A percentile compares a stretch with the other conserved stretches of the same genome.
Evolutionary conservation across 192 early-diverging fungal genomes (phyloP).

Genomic region (Thamnidium elegans): DNA sequence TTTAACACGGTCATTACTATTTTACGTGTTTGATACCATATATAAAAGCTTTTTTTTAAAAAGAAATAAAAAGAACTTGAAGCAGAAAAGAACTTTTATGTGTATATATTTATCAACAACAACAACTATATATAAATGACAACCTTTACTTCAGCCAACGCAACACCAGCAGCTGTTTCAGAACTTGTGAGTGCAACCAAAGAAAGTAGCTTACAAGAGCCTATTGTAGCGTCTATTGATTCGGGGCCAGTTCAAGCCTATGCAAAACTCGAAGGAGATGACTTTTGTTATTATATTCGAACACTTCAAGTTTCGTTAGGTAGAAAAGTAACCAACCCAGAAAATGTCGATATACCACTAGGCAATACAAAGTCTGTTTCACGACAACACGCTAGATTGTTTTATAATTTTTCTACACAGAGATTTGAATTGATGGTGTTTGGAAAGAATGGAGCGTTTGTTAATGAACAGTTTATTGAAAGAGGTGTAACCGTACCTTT

Average conservation of each 20-base stretch:
- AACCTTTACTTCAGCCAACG: not conserved
- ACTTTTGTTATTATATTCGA: slow-evolving; percentile 82
- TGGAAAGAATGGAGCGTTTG: slow-evolving; percentile 87
- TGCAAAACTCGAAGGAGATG: slow-evolving; percentile 84
- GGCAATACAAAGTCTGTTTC: slow-evolving; percentile 85
- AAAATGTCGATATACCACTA: slow-evolving; percentile 82
- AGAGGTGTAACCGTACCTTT: slow-evolving; percentile 60
- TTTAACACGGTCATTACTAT: too few species aligned
- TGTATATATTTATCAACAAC: too few species aligned
- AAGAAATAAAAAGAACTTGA: too few species aligned
- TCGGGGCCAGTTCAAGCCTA: slow-evolving; percentile 76
- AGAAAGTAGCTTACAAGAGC: not conserved
- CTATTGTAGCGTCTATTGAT: slow-evolving; percentile 24
- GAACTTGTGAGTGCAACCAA: not conserved
- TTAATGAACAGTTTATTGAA: slow-evolving; percentile 80
- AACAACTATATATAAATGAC: too few species aligned
- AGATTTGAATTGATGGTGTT: slow-evolving; percentile 83
- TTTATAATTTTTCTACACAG: slow-evolving; percentile 79
- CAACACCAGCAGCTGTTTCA: not conserved
- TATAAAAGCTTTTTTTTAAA: too few species aligned
- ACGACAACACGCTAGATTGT: slow-evolving; percentile 78
- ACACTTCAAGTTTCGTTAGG: slow-evolving; percentile 78
- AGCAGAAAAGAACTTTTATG: too few species aligned
- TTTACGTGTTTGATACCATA: too few species aligned
- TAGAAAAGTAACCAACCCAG: slow-evolving; percentile 58